Evolutionary conservation across 805 yeast species (phyloP), one percentile per base, ranked within the genome.

Genomic region (Yamadazyma akitaensis): DNA sequence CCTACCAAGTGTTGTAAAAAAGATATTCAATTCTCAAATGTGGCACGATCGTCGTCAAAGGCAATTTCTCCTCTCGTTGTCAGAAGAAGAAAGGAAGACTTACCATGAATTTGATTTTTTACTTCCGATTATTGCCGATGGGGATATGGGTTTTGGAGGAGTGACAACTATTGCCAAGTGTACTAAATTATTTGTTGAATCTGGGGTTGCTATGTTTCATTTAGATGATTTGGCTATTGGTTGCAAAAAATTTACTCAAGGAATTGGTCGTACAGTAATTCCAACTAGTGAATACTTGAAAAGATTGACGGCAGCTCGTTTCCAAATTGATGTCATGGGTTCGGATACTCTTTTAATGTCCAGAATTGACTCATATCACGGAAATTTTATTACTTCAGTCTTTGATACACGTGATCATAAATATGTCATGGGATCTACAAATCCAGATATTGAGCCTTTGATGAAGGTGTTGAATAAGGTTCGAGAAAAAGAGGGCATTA

Each of bases 1-100:
- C 0, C 84, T 82, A 2, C 87, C 87, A n/a, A 79, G 39, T 25
- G 47, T 44, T 24, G 53, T 50, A 12, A 43, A 44, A 4, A 28
- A 28, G 16, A 30, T 50, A 1, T 42, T 50, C 40, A 46, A 47
- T 16, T 47, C 53, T 4, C 53, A 50, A 26, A 47, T 50, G 51
- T 50, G 43, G 44, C 45, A 40, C 16, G 53, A 50, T 21, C 41
- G 51, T 37, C 37, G 45, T 24, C 53, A 50, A 40, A 46, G 53
- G 38, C 50, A 50, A 38, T 18, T 37, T 28, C 37, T 47, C 18
- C 50, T 50, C 33, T 42, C 46, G 12, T 38, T 47, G 24, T 36
- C 48, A 4, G 51, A 46, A 36, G 42, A 47, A 34, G 42, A 50
- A 14, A 41, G 51, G 35, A 39, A 41, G 12, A 21, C 41, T 2